phyloP scores from a whole-genome alignment of 768 basidiomycete species.

The Psilocybe cubensis region DNA sequence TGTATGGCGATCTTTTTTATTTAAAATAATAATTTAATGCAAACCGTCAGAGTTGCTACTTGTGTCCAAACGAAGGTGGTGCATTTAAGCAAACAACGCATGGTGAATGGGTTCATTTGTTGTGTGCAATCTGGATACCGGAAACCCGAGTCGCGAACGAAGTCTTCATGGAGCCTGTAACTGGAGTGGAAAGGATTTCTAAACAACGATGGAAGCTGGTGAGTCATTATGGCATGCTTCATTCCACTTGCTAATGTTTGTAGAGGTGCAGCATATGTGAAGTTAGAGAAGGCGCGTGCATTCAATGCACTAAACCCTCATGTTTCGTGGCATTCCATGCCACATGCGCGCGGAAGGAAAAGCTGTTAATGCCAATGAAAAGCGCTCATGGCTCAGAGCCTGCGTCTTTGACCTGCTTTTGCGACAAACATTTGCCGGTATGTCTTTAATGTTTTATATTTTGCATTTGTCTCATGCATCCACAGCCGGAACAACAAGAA shows the following conservation, averaged over 20 bases:
- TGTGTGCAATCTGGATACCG: constrained; percentile 98
- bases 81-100: constrained; percentile 96
- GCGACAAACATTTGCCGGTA: constrained; percentile 92
- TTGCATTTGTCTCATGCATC: neutral
- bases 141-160: constrained; percentile 93
- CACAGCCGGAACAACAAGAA: constrained; percentile 72
- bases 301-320: constrained; percentile 89
- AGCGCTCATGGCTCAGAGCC: constrained; percentile 75
- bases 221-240: constrained; percentile 30
- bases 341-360: constrained; percentile 90
- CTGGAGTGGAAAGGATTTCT: constrained; percentile 83
- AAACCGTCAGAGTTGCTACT: constrained; percentile 76
- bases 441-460: constrained; percentile 25
- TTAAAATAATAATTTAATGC: neutral
- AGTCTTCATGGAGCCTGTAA: constrained; percentile 98
- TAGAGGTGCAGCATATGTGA: constrained; percentile 56
- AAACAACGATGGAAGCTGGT: constrained; percentile 96
- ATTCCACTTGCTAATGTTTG: neutral
- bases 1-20: constrained; percentile 32
- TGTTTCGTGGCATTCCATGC: constrained; percentile 95
- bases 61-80: constrained; percentile 96
- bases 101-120: constrained; percentile 94
- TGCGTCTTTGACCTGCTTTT: constrained; percentile 76
- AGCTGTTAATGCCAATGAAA: constrained; percentile 87
- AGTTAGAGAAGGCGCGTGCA: constrained; percentile 77